Evolutionary conservation across 2,329 filamentous ascomycete genomes (phyloP), one percentile per base, ranked within the genome.

Genomic region (Lizonia empirigonia): DNA sequence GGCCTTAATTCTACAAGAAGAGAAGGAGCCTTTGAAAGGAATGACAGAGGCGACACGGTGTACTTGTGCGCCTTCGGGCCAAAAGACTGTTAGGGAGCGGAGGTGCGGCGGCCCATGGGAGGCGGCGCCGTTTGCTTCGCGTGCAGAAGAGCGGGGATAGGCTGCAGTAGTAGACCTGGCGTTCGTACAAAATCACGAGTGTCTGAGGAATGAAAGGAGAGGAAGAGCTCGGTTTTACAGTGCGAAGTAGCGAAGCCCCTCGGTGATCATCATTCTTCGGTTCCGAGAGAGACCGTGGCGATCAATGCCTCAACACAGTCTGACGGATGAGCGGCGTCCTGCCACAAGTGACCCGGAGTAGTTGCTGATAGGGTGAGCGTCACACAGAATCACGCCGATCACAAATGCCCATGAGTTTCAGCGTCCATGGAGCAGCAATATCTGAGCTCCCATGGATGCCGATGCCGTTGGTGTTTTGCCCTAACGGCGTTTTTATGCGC

Each of bases 391-490:
- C 42, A 32, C 42, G 37, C 41, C 49, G 45, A 41, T 41, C 19
- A 40, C 9, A 19, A 41, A 32, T 32, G 40, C 29, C 24, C 15
- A 22, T 30, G 13, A 16, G 49, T 45, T 41, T 41, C 49, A 51
- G 18, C 23, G 27, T 46, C 13, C 40, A 42, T 40, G 42, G 29
- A 27, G 45, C 45, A 41, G 32, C 24, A 40, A 33, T 44, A 41
- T 22, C 33, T 33, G 33, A 39, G 45, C 45, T 33, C 44, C n/a
- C 40, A 45, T 35, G 42, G 39, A 36, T 33, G 39, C 35, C 41
- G 45, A 49, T 24, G 52, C 50, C 18, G 44, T 50, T 56, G 55
- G 48, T 60, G 58, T 60, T 60, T 60, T 53, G 52, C 30, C 51
- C 39, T 42, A n/a, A 22, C 42, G 46, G 40, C 34, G 44, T 24